Percentiles rank a stretch among this genome's conserved stretches.
Conservation (phyloP, 179 eudicot genomes). For the Corrigiola litoralis region DNA sequence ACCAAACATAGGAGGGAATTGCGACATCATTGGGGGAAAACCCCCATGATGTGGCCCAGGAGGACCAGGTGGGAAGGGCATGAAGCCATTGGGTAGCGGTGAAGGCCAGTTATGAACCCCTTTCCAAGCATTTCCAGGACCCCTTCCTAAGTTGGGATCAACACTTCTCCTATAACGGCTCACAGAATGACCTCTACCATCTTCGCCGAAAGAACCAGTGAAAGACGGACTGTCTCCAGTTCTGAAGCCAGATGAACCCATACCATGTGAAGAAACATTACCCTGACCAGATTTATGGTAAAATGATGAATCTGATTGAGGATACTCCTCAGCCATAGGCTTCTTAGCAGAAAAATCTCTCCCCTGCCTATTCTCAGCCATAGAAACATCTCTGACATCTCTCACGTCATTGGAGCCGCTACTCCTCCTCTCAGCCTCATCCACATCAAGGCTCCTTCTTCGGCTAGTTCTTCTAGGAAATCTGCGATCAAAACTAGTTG, state of each 20-base stretch:
- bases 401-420: slow-evolving; percentile 61
- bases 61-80: slow-evolving; percentile 79
- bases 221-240: slow-evolving; percentile 57
- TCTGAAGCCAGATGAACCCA: slow-evolving; percentile 53
- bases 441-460: slow-evolving; percentile 61
- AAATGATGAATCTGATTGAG: slow-evolving; percentile 62
- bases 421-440: slow-evolving; percentile 62
- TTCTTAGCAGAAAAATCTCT: slow-evolving; percentile 52
- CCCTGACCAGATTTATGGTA: slow-evolving; percentile 46
- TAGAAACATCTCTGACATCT: slow-evolving; percentile 44
- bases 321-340: slow-evolving; percentile 42
- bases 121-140: slow-evolving; percentile 75
- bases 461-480: slow-evolving; percentile 46
- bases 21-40: slow-evolving; percentile 60
- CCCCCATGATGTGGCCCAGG: slow-evolving; percentile 74
- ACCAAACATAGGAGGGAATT: slow-evolving; percentile 45
- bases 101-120: slow-evolving; percentile 84
- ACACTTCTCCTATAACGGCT: slow-evolving; percentile 62
- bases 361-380: slow-evolving; percentile 49
- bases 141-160: slow-evolving; percentile 66
- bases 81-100: slow-evolving; percentile 68
- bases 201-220: slow-evolving; percentile 55
- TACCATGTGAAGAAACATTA: slow-evolving; percentile 44
- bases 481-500: slow-evolving; percentile 53
- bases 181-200: slow-evolving; percentile 51